Conservation (phyloP, 2,329 filamentous ascomycete genomes). For the Paracoccidioides lutzii region DNA sequence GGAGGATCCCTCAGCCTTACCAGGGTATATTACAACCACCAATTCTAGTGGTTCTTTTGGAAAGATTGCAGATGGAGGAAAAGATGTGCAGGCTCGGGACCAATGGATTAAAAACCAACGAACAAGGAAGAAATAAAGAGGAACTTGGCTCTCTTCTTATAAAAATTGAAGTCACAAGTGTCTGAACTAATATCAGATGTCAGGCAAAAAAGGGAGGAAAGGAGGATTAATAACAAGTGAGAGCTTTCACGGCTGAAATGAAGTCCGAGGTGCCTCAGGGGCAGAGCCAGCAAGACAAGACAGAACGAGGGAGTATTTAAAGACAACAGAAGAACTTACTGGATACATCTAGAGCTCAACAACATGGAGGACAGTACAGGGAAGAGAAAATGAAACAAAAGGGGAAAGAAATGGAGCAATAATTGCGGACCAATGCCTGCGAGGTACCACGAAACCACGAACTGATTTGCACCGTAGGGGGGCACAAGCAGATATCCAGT, state of each 20-base stretch:
- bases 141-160: neutral
- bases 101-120: neutral
- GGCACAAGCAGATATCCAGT: neutral
- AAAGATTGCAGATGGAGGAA: neutral
- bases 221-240: neutral
- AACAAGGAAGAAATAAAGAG: neutral
- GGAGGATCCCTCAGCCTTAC: neutral
- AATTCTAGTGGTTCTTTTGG: neutral
- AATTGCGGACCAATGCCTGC: conserved; percentile 2
- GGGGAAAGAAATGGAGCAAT: neutral
- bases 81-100: neutral
- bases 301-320: neutral
- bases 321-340: neutral
- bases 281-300: neutral
- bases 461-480: conserved; percentile 5
- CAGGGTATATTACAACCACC: neutral
- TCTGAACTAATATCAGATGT: neutral
- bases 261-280: neutral
- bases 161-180: neutral
- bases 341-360: conserved; percentile 1
- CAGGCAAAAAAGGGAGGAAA: neutral
- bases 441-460: neutral
- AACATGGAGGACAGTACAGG: neutral
- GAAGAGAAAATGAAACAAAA: conserved; percentile 11
- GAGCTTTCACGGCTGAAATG: neutral